phyloP scores from a whole-genome alignment of 805 yeast genomes.

The Candida alai region DNA sequence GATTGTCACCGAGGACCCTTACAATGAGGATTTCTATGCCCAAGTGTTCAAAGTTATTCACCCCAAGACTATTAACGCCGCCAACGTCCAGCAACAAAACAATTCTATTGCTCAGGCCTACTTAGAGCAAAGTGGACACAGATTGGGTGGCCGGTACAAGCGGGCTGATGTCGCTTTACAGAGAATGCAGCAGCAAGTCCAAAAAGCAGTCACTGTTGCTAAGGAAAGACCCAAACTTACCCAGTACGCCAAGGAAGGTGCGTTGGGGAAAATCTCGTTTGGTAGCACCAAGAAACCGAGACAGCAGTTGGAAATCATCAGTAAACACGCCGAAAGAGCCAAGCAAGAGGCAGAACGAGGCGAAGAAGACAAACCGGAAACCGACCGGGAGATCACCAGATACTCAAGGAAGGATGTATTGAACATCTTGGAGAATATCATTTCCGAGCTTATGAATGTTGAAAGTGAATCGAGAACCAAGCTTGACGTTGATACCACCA shows the following conservation, averaged over 20 bases:
- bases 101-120: slow-evolving; percentile 91
- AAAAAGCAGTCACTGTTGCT: slow-evolving; percentile 92
- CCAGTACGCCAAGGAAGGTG: slow-evolving; percentile 73
- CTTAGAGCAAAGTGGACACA: slow-evolving; percentile 85
- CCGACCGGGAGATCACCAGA: slow-evolving; percentile 19
- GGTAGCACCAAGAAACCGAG: slow-evolving; percentile 84
- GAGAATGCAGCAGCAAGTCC: slow-evolving; percentile 97
- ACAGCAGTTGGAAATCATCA: slow-evolving; percentile 68
- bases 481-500: slow-evolving; percentile 31
- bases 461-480: slow-evolving; percentile 56
- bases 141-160: slow-evolving; percentile 79
- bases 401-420: slow-evolving; percentile 46
- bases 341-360: slow-evolving; percentile 25
- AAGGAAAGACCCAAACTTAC: slow-evolving; percentile 75
- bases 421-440: slow-evolving; percentile 72
- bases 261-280: slow-evolving; percentile 80
- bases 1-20: slow-evolving; percentile 95
- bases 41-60: slow-evolving; percentile 75
- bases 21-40: slow-evolving; percentile 92
- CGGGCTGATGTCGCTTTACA: slow-evolving; percentile 88
- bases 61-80: slow-evolving; percentile 39
- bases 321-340: slow-evolving; percentile 47
- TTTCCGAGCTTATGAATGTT: slow-evolving; percentile 68
- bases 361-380: slow-evolving; percentile 20
- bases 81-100: slow-evolving; percentile 40